Percentiles rank a stretch among this genome's conserved stretches.
These are phyloP conservation scores for Exophiala spinifera DNA, from an alignment of 2,329 filamentous ascomycete genomes.

Conservation along the genomic window DNA sequence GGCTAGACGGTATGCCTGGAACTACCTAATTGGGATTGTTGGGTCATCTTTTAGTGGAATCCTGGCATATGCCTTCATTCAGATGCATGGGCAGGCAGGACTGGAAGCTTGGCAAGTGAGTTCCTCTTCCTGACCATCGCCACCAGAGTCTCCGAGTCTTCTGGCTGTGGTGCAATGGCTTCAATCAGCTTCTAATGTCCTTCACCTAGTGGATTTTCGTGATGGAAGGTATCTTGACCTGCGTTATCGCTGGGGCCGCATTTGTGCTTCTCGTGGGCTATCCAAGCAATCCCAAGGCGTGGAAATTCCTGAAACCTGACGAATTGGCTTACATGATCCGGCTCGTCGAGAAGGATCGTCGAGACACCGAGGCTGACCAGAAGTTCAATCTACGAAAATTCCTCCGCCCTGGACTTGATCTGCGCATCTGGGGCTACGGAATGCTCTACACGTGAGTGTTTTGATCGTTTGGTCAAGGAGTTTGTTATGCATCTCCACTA, in stretches of 20 bases:
- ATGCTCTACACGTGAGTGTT: slow-evolving; percentile 40
- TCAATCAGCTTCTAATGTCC: not conserved
- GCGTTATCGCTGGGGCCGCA: slow-evolving; percentile 28
- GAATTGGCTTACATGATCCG: not conserved
- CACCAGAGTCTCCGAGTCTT: too few species aligned
- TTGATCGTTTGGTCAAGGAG: too few species aligned
- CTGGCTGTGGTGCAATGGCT: not conserved
- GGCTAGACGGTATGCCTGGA: slow-evolving; percentile 16
- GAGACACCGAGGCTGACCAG: not conserved
- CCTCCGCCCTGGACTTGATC: slow-evolving; percentile 45
- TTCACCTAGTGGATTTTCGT: slow-evolving; percentile 22
- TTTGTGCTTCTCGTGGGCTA: slow-evolving; percentile 34
- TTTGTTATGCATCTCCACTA: too few species aligned
- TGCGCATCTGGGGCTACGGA: slow-evolving; percentile 55
- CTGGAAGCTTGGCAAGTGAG: slow-evolving; percentile 22
- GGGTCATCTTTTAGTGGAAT: slow-evolving; percentile 5
- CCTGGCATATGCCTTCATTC: slow-evolving; percentile 15
- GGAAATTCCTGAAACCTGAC: slow-evolving; percentile 26
- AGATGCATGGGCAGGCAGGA: slow-evolving; percentile 16
- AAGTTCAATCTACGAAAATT: slow-evolving; percentile 41
- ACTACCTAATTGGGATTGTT: slow-evolving; percentile 13
- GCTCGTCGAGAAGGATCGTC: slow-evolving; percentile 28
- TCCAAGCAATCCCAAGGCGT: slow-evolving; percentile 26
- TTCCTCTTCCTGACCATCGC: slow-evolving; percentile 26
- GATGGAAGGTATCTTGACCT: slow-evolving; percentile 28